Conservation (phyloP, 345 rosid species). For the Sisymbrium altissimum region DNA sequence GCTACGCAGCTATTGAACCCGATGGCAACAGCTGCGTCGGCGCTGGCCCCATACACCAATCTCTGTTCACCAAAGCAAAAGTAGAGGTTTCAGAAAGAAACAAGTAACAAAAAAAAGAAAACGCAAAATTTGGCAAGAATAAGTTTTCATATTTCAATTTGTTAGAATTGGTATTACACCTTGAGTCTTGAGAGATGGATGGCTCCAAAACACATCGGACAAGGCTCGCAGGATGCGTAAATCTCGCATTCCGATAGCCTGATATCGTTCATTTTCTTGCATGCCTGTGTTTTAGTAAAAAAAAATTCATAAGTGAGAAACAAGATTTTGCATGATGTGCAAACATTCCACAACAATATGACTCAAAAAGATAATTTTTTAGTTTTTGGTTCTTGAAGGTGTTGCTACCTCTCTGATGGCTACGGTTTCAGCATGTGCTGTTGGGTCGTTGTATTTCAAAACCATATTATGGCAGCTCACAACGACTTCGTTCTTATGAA, state of each 20-base stretch:
- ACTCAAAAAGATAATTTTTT: neutral
- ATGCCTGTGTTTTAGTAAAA: slow-evolving; percentile 43
- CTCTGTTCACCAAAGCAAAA: slow-evolving; percentile 37
- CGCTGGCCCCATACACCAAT: slow-evolving; percentile 73
- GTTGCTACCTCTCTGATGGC: slow-evolving; percentile 82
- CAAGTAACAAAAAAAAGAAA: neutral
- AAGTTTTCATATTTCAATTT: neutral
- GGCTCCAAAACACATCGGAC: slow-evolving; percentile 80
- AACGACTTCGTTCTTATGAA: slow-evolving; percentile 56
- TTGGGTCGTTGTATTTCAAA: slow-evolving; percentile 69
- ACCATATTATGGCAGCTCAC: slow-evolving; percentile 97
- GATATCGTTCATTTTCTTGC: slow-evolving; percentile 55
- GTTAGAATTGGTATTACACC: slow-evolving; percentile 42
- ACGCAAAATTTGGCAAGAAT: neutral
- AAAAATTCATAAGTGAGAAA: neutral
- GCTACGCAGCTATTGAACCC: slow-evolving; percentile 76
- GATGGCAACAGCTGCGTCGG: slow-evolving; percentile 68
- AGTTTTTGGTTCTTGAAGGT: neutral
- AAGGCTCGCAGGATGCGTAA: slow-evolving; percentile 70
- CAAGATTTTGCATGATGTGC: neutral
- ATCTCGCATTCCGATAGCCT: slow-evolving; percentile 69
- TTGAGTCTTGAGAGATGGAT: slow-evolving; percentile 66
- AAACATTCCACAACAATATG: neutral
- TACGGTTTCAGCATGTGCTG: slow-evolving; percentile 89
- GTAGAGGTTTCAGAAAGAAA: neutral